Evolutionary conservation across 1,284 basidiomycete genomes (phyloP).

Genomic region (Ustilago hordei): DNA sequence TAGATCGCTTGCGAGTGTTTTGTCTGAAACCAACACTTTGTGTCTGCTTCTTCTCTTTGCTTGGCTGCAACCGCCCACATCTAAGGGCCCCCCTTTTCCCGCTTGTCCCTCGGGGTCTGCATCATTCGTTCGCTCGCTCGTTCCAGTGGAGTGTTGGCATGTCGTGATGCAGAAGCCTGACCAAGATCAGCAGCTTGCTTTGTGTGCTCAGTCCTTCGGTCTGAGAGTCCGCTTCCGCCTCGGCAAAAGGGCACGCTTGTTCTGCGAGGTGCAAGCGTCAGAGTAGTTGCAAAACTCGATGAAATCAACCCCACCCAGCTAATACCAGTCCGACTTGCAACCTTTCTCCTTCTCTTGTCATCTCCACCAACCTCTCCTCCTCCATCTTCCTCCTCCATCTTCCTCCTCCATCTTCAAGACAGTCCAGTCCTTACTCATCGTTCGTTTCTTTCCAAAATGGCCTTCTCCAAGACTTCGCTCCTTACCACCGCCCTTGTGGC

Average conservation of each 20-base stretch:
- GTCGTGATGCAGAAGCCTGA: conserved; percentile 15
- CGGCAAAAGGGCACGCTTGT: background rate
- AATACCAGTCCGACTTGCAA: background rate
- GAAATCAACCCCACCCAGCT: background rate
- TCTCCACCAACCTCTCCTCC: conserved; percentile 12
- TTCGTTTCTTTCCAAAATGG: conserved; percentile 23
- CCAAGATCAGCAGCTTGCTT: conserved; percentile 1
- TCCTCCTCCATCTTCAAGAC: conserved; percentile 7
- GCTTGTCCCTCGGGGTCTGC: conserved; percentile 1
- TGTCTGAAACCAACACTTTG: conserved; percentile 40
- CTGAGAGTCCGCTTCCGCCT: background rate
- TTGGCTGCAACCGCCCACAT: conserved; percentile 20
- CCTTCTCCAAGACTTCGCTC: conserved; percentile 44
- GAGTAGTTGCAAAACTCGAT: background rate
- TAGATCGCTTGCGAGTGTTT: background rate
- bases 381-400: background rate
- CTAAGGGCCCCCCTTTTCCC: background rate
- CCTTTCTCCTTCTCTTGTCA: background rate
- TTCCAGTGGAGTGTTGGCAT: conserved; percentile 14
- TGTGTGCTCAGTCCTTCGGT: conserved; percentile 5
- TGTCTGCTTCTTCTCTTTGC: background rate
- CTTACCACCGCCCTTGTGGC: conserved; percentile 40
- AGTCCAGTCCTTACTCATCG: conserved; percentile 9
- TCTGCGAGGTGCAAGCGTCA: background rate
- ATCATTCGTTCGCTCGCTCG: conserved; percentile 3